Evolutionary conservation across 2,329 filamentous ascomycete genomes (phyloP), one percentile per base, ranked within the genome.

Genomic region (Monilinia aucupariae): DNA sequence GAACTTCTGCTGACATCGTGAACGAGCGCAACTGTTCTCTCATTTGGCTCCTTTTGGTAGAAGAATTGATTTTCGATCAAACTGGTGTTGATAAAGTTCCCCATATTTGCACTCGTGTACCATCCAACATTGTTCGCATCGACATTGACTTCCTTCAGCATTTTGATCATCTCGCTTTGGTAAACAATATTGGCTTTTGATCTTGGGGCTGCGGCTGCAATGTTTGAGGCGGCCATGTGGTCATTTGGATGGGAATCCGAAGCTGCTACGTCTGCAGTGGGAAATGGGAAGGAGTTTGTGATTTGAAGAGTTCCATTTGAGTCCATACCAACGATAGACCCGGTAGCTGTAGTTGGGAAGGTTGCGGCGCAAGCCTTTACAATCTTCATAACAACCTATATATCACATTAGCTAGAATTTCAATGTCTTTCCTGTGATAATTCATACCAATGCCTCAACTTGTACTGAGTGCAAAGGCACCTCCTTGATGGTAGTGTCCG

Each of bases 91-190:
- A 97, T 84, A 72, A 97, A 97, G 82, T 96, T 97, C 77, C 94
- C 94, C 90, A 99, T 96, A 77, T 92, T 96, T 68, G 92, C 91
- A 80, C 92, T 97, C 64, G 92, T 97, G 81, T 99, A 99, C 92
- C 92, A 99, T 73, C 94, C 94, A 65, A 96, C 91, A 73, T 91
- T 96, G 82, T 97, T 96, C 69, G 94, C 94, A 76, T 99, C 94
- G 65, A 97, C 90, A 77, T 97, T 99, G 74, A 99, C 94, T 79
- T 97, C 94, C 76, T 93, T 89, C 67, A 97, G 81, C 77, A 94
- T 92, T 74, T 92, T 90, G 78, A 99, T 93, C 93, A 97, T 97
- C 78, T 99, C 94, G 69, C 86, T 88, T 80, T 96, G 91, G 79
- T 99, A 97, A 71, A 82, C 79, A 27, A 88, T 82, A 77, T 96